Conservation (phyloP, 805 yeast genomes). For the Candida ovalis region DNA sequence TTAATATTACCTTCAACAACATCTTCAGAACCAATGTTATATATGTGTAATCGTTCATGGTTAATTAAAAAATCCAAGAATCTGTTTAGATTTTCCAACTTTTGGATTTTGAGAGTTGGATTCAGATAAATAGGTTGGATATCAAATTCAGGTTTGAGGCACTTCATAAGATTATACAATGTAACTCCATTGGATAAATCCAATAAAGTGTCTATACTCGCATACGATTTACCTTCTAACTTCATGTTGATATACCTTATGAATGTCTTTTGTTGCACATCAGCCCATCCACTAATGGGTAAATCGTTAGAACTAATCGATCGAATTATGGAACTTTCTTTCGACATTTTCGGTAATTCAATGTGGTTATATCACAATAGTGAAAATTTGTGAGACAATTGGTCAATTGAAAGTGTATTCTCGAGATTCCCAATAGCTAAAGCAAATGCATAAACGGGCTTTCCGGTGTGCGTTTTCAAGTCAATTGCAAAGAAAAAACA, state of each 20-base stretch:
- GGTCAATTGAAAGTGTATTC: no score
- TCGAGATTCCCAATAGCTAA: no score
- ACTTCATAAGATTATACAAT: constrained; percentile 35
- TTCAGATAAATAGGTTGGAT: constrained; percentile 28
- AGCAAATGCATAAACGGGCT: no score
- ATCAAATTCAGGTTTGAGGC: constrained; percentile 22
- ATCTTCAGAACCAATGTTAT: constrained; percentile 46
- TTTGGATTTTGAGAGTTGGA: constrained; percentile 42
- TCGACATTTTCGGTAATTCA: neutral
- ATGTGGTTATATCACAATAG: neutral
- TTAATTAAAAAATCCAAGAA: constrained; percentile 39
- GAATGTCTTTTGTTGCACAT: constrained; percentile 45
- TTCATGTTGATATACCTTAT: constrained; percentile 46
- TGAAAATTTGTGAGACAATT: no score
- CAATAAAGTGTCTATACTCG: constrained; percentile 24
- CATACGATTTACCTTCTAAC: constrained; percentile 17
- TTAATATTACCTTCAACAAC: constrained; percentile 46
- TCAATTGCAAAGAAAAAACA: no score
- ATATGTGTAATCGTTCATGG: constrained; percentile 35
- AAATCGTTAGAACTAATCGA: constrained; percentile 5
- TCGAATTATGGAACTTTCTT: constrained; percentile 2
- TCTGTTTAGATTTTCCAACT: constrained; percentile 43
- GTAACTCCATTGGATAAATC: constrained; percentile 41
- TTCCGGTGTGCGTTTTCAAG: no score
- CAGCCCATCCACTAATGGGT: constrained; percentile 35